Evolutionary conservation across 2,329 filamentous ascomycete species (phyloP).

Genomic region (Hymenoscyphus repandus): DNA sequence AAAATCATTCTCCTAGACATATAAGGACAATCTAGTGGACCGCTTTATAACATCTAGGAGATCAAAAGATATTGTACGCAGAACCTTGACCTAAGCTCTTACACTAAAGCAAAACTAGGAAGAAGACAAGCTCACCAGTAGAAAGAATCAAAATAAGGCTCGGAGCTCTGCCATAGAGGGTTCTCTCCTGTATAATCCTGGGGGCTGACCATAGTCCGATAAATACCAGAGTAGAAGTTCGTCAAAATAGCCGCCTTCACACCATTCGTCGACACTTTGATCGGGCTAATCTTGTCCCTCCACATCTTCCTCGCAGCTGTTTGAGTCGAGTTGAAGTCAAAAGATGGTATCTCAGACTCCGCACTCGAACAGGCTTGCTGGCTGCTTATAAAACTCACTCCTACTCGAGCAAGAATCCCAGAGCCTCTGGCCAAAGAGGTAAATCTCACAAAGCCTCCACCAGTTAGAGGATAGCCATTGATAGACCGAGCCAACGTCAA

Average conservation of each 20-base stretch:
- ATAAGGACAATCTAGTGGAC: too few species aligned
- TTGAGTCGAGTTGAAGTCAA: slow-evolving; percentile 53
- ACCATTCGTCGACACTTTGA: slow-evolving; percentile 46
- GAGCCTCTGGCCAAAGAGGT: slow-evolving; percentile 34
- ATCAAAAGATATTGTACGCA: too few species aligned
- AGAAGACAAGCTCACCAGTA: slow-evolving; percentile 26
- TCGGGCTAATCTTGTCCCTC: slow-evolving; percentile 54
- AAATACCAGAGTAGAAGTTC: slow-evolving; percentile 65
- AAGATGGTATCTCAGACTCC: slow-evolving; percentile 62
- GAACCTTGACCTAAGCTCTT: too few species aligned
- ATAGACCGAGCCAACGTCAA: slow-evolving; percentile 46
- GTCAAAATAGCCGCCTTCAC: slow-evolving; percentile 48
- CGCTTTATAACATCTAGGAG: too few species aligned
- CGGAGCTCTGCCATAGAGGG: slow-evolving; percentile 56
- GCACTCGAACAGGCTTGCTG: slow-evolving; percentile 63
- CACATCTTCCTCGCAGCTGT: slow-evolving; percentile 51
- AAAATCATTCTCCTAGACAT: too few species aligned
- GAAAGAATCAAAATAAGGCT: slow-evolving; percentile 71
- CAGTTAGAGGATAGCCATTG: slow-evolving; percentile 49
- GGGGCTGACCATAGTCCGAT: slow-evolving; percentile 63
- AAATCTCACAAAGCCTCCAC: slow-evolving; percentile 59
- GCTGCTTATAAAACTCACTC: slow-evolving; percentile 63
- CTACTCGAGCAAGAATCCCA: slow-evolving; percentile 56
- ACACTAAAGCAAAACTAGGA: too few species aligned
- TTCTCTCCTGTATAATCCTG: slow-evolving; percentile 73